Evolutionary conservation across 192 early-diverging fungal species (phyloP).

Genomic region (Backusella australiensis): DNA sequence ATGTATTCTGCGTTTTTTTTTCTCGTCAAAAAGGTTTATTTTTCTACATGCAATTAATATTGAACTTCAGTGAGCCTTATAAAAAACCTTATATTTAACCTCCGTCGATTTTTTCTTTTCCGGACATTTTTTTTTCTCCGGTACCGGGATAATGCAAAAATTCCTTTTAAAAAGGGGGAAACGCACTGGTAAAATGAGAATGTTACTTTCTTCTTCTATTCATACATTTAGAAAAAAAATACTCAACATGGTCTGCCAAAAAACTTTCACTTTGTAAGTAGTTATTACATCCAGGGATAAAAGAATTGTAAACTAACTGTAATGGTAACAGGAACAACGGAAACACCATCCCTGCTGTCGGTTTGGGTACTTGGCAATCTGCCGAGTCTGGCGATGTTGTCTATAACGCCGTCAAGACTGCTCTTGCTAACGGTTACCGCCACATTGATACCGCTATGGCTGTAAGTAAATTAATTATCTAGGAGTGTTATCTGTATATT

Average conservation of each 20-base stretch:
- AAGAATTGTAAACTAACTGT: not conserved
- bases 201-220: not conserved
- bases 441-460: slow-evolving; percentile 55
- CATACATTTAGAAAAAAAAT: not conserved
- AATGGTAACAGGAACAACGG: slow-evolving; percentile 48
- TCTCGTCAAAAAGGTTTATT: not conserved
- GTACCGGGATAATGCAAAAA: not conserved
- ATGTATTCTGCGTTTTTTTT: not conserved
- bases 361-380: slow-evolving; percentile 59
- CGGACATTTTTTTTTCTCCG: slow-evolving; percentile 5
- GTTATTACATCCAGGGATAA: not conserved
- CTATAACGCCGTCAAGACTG: slow-evolving; percentile 62
- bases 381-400: slow-evolving; percentile 41
- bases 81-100: not conserved
- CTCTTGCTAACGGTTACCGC: slow-evolving; percentile 65
- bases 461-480: slow-evolving; percentile 9
- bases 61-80: not conserved
- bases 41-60: not conserved
- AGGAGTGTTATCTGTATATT: not conserved
- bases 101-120: not conserved
- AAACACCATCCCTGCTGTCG: slow-evolving; percentile 53
- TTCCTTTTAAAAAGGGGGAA: not conserved
- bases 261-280: slow-evolving; percentile 16
- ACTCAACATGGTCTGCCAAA: slow-evolving; percentile 7
- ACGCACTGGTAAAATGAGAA: not conserved